phyloP scores from a whole-genome alignment of 2,329 filamentous ascomycete genomes.

The Coniella vitis region DNA sequence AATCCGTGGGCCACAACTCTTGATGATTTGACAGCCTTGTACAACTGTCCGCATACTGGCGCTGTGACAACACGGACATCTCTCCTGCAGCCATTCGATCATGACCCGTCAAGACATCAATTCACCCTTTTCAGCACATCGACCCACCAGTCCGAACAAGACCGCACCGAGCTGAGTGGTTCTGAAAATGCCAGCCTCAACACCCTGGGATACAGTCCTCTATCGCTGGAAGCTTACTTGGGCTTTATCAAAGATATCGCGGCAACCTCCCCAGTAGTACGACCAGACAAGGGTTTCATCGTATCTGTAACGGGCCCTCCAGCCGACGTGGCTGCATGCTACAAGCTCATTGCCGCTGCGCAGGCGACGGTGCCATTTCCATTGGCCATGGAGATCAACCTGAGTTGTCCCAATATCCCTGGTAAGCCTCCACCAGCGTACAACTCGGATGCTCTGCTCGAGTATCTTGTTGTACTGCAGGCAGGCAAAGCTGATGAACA shows the following conservation, averaged over 20 bases:
- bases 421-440: slow-evolving; percentile 66
- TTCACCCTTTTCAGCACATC: slow-evolving; percentile 55
- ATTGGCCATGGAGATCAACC: slow-evolving; percentile 68
- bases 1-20: slow-evolving; percentile 68
- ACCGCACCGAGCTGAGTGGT: slow-evolving; percentile 9
- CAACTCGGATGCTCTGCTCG: slow-evolving; percentile 38
- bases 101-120: slow-evolving; percentile 54
- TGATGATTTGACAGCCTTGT: slow-evolving; percentile 55
- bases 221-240: slow-evolving; percentile 53
- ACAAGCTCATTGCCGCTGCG: slow-evolving; percentile 37
- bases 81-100: slow-evolving; percentile 56
- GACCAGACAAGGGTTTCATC: slow-evolving; percentile 51
- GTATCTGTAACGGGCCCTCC: slow-evolving; percentile 64
- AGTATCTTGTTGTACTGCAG: slow-evolving; percentile 47
- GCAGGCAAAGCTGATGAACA: not conserved
- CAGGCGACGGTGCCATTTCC: slow-evolving; percentile 35
- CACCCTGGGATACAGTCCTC: slow-evolving; percentile 67
- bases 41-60: slow-evolving; percentile 56
- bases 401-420: slow-evolving; percentile 71
- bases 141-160: slow-evolving; percentile 19
- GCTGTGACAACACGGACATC: slow-evolving; percentile 70
- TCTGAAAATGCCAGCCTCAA: slow-evolving; percentile 49
- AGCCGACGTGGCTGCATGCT: slow-evolving; percentile 50
- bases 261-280: slow-evolving; percentile 11
- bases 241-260: slow-evolving; percentile 44